These are phyloP conservation scores for Umbelopsis vinacea DNA, from an alignment of 192 early-diverging fungal species.

Conservation along the genomic window DNA sequence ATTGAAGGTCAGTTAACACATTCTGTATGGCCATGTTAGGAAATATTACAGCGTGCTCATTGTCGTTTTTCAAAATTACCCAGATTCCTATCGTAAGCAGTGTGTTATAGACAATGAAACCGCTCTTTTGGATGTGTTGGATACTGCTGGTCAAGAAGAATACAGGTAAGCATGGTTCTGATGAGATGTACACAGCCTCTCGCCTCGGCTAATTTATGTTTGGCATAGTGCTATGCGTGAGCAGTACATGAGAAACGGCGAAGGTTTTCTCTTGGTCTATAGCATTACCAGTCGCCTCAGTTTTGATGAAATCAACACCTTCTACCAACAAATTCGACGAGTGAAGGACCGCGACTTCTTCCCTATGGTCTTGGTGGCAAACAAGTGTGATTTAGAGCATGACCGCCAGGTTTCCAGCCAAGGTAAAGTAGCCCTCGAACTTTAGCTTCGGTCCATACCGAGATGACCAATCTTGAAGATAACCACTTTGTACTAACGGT, in stretches of 20 bases:
- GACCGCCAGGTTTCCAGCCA: conserved; percentile 83
- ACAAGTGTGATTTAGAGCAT: conserved; percentile 87
- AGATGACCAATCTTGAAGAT: no score
- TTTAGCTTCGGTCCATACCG: background rate
- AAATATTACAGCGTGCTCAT: conserved; percentile 4
- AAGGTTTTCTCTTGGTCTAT: conserved; percentile 95
- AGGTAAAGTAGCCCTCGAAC: conserved; percentile 36
- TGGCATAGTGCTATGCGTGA: conserved; percentile 80
- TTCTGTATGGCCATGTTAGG: conserved; percentile 7
- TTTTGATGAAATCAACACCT: conserved; percentile 89
- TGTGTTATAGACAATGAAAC: conserved; percentile 89
- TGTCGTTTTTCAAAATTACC: conserved; percentile 8
- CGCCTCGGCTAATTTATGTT: background rate
- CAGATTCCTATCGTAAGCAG: conserved; percentile 97
- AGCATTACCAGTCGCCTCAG: conserved; percentile 90
- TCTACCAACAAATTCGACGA: conserved; percentile 90
- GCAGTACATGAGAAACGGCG: conserved; percentile 96
- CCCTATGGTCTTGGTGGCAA: conserved; percentile 91
- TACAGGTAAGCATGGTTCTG: conserved; percentile 63
- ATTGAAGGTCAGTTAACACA: conserved; percentile 72
- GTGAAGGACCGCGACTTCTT: conserved; percentile 95
- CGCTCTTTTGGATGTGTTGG: conserved; percentile 90
- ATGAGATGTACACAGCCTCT: background rate
- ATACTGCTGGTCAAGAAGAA: conserved; percentile 96
- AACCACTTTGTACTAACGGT: no score